Evolutionary conservation across 2,329 filamentous ascomycete genomes (phyloP).

Genomic region (Colletotrichum aenigma): DNA sequence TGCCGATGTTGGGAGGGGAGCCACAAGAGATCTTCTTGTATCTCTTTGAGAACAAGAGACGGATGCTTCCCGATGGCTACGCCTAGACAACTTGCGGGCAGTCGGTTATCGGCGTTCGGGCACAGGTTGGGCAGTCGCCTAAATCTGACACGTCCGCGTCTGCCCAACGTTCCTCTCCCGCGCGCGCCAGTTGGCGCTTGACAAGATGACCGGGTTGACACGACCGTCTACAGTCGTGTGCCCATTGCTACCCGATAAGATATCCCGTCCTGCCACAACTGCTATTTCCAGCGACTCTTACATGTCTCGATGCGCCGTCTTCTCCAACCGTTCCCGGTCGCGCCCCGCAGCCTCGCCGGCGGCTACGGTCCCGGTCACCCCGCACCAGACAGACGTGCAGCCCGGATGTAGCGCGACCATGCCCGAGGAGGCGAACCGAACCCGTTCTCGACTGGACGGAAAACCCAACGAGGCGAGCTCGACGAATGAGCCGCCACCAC

Average conservation of each 20-base stretch:
- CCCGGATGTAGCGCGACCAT: background rate
- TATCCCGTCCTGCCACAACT: background rate
- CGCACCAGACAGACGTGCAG: background rate
- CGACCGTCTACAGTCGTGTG: background rate
- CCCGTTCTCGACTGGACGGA: background rate
- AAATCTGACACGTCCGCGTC: background rate
- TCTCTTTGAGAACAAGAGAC: conserved; percentile 39
- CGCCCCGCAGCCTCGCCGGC: background rate
- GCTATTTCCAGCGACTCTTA: background rate
- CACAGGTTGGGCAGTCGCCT: background rate
- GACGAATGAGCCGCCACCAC: background rate
- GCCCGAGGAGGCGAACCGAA: background rate
- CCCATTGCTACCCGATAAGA: background rate
- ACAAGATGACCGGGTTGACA: background rate
- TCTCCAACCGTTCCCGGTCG: background rate
- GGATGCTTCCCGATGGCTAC: background rate
- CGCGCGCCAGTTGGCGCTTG: background rate
- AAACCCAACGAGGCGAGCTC: conserved; percentile 2
- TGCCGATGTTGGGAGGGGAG: conserved; percentile 51
- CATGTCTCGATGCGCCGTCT: background rate
- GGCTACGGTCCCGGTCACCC: background rate
- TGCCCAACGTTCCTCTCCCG: background rate
- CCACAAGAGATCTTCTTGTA: conserved; percentile 56
- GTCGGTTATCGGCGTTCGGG: background rate
- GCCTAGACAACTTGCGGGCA: background rate